Conservation (phyloP, 169 alveolate species). For the Babesia caballi region DNA sequence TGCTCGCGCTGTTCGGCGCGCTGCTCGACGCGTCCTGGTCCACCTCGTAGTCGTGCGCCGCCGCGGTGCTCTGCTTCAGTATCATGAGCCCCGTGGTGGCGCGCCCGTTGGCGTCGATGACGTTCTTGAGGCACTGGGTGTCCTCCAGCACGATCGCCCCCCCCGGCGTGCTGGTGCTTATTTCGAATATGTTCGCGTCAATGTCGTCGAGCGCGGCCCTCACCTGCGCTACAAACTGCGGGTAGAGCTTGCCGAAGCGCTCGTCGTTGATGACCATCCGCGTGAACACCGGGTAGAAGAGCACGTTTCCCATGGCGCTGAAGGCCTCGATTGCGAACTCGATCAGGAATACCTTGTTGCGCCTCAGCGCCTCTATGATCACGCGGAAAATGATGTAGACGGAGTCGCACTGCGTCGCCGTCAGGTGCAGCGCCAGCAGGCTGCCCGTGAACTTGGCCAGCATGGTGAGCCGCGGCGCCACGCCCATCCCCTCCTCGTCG, state of each 20-base stretch:
- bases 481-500: neutral
- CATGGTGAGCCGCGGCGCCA: slow-evolving; percentile 29
- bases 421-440: slow-evolving; percentile 33
- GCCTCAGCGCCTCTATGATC: slow-evolving; percentile 43
- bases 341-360: slow-evolving; percentile 21
- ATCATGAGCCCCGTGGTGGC: slow-evolving; percentile 33
- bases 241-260: slow-evolving; percentile 36
- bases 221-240: slow-evolving; percentile 27
- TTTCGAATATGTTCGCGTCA: slow-evolving; percentile 15
- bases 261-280: slow-evolving; percentile 38
- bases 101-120: slow-evolving; percentile 24
- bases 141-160: slow-evolving; percentile 19
- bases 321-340: slow-evolving; percentile 62
- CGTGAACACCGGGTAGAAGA: slow-evolving; percentile 50
- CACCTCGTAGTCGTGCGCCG: slow-evolving; percentile 20
- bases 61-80: slow-evolving; percentile 38
- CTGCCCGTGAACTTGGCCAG: slow-evolving; percentile 38
- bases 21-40: neutral
- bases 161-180: neutral
- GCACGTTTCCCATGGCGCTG: slow-evolving; percentile 43
- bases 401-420: slow-evolving; percentile 51
- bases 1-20: slow-evolving; percentile 36
- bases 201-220: slow-evolving; percentile 21
- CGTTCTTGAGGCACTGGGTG: slow-evolving; percentile 33
- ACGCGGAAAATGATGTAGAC: slow-evolving; percentile 48